Conservation (phyloP, 1,284 basidiomycete genomes). For the Trametes versicolor region DNA sequence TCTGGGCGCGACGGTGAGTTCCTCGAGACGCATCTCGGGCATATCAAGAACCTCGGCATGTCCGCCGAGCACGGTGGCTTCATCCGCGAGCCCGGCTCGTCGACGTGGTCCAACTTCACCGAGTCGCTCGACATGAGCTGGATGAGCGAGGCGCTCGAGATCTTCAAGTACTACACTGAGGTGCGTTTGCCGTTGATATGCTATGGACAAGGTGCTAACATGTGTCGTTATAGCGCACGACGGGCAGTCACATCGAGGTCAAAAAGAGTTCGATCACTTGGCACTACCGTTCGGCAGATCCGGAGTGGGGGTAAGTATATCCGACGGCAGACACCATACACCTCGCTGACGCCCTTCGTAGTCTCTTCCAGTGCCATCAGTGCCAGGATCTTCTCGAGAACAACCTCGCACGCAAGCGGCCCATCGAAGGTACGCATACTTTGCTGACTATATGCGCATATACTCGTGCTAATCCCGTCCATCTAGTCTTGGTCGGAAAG, state of each 20-base stretch:
- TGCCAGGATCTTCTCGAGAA: conserved; percentile 97
- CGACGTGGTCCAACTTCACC: conserved; percentile 90
- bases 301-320: conserved; percentile 88
- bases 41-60: conserved; percentile 87
- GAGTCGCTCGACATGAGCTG: conserved; percentile 95
- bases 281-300: conserved; percentile 95
- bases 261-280: conserved; percentile 98
- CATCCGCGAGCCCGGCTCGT: conserved; percentile 76
- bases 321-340: background rate
- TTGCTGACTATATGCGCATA: conserved; percentile 24
- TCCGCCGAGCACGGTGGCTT: conserved; percentile 98
- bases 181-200: conserved; percentile 47
- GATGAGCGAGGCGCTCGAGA: conserved; percentile 95
- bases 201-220: background rate
- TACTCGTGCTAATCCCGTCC: conserved; percentile 42
- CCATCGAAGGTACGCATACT: conserved; percentile 79
- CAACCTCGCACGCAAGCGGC: conserved; percentile 86
- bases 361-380: conserved; percentile 93
- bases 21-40: conserved; percentile 91
- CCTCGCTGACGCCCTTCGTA: conserved; percentile 45
- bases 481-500: conserved; percentile 89
- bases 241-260: conserved; percentile 94
- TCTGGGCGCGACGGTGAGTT: conserved; percentile 96
- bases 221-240: conserved; percentile 66
- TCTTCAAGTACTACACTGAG: conserved; percentile 97